Percentiles rank a stretch among this genome's conserved stretches.
phyloP scores from a whole-genome alignment of 169 alveolate species.

The Eimeria tenella region DNA sequence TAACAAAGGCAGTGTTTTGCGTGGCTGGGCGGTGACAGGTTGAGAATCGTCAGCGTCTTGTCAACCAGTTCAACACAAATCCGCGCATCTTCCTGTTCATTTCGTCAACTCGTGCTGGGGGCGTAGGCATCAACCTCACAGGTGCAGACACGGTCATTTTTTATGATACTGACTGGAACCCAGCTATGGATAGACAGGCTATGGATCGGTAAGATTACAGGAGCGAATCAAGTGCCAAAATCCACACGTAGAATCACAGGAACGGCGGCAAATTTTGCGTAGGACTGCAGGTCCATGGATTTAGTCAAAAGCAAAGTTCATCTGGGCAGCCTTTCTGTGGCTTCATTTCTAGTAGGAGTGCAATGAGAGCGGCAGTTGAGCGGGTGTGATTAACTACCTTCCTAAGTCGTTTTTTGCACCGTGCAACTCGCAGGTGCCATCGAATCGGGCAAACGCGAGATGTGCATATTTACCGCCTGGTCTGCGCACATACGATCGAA shows the following conservation, averaged over 20 bases:
- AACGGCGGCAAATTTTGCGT: background rate
- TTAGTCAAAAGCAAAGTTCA: background rate
- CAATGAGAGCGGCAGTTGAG: too few species aligned
- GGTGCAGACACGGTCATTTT: constrained; percentile 98
- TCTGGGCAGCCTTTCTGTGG: too few species aligned
- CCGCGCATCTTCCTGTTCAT: constrained; percentile 96
- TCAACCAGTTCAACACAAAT: constrained; percentile 96
- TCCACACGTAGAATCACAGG: background rate
- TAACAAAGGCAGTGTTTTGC: too few species aligned
- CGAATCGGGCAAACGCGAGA: constrained; percentile 99
- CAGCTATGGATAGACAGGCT: constrained; percentile 99
- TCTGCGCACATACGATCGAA: constrained; percentile 97
- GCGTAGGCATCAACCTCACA: constrained; percentile 98
- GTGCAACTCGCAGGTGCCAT: constrained; percentile 90
- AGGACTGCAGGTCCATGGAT: background rate
- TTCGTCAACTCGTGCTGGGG: constrained; percentile 99
- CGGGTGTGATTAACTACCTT: too few species aligned
- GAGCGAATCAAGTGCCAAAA: too few species aligned
- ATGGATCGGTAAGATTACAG: constrained; percentile 92
- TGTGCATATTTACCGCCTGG: constrained; percentile 97
- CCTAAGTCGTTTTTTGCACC: too few species aligned
- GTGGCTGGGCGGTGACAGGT: constrained; percentile 76
- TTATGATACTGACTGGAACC: constrained; percentile 99
- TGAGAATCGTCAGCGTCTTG: constrained; percentile 97
- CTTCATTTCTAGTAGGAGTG: too few species aligned